Evolutionary conservation across 75 land plant genomes (phyloP), one percentile per base, ranked within the genome.

Genomic region (Selaginella tamariscina): DNA sequence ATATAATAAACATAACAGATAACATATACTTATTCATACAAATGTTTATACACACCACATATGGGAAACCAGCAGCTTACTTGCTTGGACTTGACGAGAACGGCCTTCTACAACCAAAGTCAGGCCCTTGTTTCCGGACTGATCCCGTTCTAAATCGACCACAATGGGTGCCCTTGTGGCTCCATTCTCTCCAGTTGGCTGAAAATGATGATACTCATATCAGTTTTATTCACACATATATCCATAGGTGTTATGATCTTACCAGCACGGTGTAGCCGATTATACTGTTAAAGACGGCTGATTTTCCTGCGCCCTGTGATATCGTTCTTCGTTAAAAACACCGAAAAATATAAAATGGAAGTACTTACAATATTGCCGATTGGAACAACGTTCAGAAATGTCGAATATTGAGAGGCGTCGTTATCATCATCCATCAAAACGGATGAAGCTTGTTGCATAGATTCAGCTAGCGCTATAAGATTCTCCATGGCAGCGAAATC

Each of bases 131-230:
- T 74, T 84, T n/a, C 84, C 39, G 8, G 83, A 78, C 54, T 67
- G 71, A 72, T 86, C 93, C 27, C 86, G 77, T 30, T 81, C 74
- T 72, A 95, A 64, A 56, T 95, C 92, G 78, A 95, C 75, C 62
- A 84, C 56, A 67, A 95, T 95, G 1, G 99, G 99, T 30, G 92
- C 97, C 24, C 99, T 79, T 21, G 99, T 95, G 13, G 96, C 99
- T 70, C 97, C 99, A 77, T 88, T 91, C 71, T 95, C 99, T 65
- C 99, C 99, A 32, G 99, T 95, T n/a, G 99, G 99, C 99, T 95
- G 81, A 22, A 74, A 5, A 39, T 5, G 49, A 39, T n/a, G n/a
- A n/a, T n/a, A n/a, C n/a, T n/a, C n/a, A 39, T 5, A 39, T 39
- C 49, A 5, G 49, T 39, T 15, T 5, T 5, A 5, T 5, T 5